These are phyloP conservation scores for Tremella mesenterica DNA, from an alignment of 768 basidiomycete genomes.

Conservation along the genomic window DNA sequence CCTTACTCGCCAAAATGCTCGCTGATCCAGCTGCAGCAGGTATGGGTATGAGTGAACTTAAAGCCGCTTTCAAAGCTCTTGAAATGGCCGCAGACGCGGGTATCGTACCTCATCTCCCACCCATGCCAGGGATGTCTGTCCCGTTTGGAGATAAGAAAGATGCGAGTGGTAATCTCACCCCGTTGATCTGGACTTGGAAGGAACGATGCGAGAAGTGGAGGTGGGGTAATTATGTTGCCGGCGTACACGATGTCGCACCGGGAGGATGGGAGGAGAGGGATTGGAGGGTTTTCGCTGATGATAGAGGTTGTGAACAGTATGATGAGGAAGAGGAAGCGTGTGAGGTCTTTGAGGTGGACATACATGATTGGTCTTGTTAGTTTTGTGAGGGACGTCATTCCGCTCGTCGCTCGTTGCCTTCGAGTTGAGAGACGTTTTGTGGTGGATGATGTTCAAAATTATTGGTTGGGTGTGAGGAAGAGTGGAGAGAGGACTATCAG, in stretches of 20 bases:
- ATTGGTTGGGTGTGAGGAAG: neutral
- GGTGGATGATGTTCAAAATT: too few relatives aligned
- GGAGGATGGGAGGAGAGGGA: conserved; percentile 39
- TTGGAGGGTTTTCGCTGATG: conserved; percentile 38
- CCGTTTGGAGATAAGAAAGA: conserved; percentile 1
- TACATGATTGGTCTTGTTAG: conserved; percentile 32
- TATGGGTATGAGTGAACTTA: conserved; percentile 18
- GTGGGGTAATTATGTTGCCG: conserved; percentile 32
- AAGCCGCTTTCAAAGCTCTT: conserved; percentile 25
- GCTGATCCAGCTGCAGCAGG: conserved; percentile 8
- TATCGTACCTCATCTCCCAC: neutral
- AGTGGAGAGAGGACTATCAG: too few relatives aligned
- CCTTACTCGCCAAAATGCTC: conserved; percentile 15
- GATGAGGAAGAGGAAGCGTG: conserved; percentile 15
- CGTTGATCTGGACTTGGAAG: conserved; percentile 31
- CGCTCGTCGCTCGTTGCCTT: too few relatives aligned
- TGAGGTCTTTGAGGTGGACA: conserved; percentile 22
- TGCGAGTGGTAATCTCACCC: conserved; percentile 3
- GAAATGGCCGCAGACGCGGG: conserved; percentile 14
- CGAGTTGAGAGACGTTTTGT: too few relatives aligned
- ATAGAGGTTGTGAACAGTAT: conserved; percentile 23
- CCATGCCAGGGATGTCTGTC: neutral
- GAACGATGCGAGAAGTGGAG: conserved; percentile 31
- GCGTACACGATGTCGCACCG: conserved; percentile 13
- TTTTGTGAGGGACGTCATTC: too few relatives aligned